Evolutionary conservation across 1,284 basidiomycete species (phyloP), one percentile per base, ranked within the genome.

Genomic region (Boletus calvinii): DNA sequence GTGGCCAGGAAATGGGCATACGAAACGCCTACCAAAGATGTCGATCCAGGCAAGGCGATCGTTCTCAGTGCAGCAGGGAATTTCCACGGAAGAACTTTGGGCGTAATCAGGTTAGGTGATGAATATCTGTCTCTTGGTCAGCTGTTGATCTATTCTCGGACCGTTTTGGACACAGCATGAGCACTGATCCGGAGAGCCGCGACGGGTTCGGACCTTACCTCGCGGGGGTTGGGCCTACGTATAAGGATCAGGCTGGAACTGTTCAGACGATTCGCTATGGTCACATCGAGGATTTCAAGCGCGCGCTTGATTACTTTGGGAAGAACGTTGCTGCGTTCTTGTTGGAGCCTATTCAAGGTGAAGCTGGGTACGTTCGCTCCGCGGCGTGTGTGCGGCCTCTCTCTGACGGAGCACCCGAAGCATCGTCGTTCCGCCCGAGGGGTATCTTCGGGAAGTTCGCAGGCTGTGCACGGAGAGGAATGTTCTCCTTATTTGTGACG

Each of bases 271-370:
- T 98, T 63, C 80, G 91, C 49, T 96, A 87, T 73, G 93, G 93
- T 47, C 79, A 88, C 58, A 77, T 89, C 29, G 84, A 85, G 40
- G 96, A 97, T 68, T 72, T 99, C 20, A 85, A 91, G 72, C 77
- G 78, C 20, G 95, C 92, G 1, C 74, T 99, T 34, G 85, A 92
- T 59, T 72, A 88, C 50, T 80, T 94, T 69, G 94, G 96, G 20
- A 74, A 89, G 58, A 81, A 92, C 59, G 85, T 93, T 29, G 95
- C 94, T 10, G 96, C 92, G 1, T 95, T 99, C 77, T 80, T 99
- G 54, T 83, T 99, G 8, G 96, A 99, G 74, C 96, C 96, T 6
- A 98, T 99, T 62, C 97, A 99, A 72, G 96, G 96, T 31, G 96
- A 99, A 74, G 96, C 96, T 10, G 96, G 94, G 90, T 92, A 68